Evolutionary conservation across 345 rosid genomes (phyloP), one percentile per base, ranked within the genome.

Genomic region (Bruguiera parviflora): DNA sequence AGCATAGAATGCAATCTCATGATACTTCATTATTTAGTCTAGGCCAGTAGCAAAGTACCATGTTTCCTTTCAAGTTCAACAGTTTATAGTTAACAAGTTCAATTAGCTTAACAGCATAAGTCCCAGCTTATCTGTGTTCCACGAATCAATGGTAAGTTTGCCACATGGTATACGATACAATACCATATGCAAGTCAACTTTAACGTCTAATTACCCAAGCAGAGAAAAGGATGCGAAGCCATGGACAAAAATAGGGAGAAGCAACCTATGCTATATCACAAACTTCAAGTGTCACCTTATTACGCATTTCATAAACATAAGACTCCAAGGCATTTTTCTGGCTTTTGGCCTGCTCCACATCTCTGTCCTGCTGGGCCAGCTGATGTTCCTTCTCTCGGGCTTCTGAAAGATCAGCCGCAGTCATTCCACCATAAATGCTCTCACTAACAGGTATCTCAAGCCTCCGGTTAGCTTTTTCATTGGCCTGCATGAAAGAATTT

Each of bases 221-320:
- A 24, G 19, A 58, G 2, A 58, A 19, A 58, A 18, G 19, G 28
- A 16, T 15, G 53, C 32, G 28, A 1, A 65, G 3, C 8, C 57
- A 27, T n/a, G 33, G 35, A 27, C 27, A 37, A 43, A 37, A 2
- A 53, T 19, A 31, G 37, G 16, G 27, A 35, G 27, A 53, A 75
- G 13, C 18, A 35, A 55, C 47, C 59, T 64, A 58, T 58, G 68
- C 35, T 5, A 18, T 10, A 35, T 32, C 18, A 61, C 27, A 22
- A 60, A 64, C 46, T 55, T 33, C 16, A 65, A 51, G 66, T 28
- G 35, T 86, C 85, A 90, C 96, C 94, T 90, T 90, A 75, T 85
- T 85, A 61, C 96, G 96, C 81, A 81, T 88, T 61, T 88, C 96
- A 77, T 90, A 90, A 71, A 90, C 96, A 80, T 78, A 85, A 49